phyloP scores from a whole-genome alignment of 2,329 filamentous ascomycete genomes.

The Chaetomium sp. region DNA sequence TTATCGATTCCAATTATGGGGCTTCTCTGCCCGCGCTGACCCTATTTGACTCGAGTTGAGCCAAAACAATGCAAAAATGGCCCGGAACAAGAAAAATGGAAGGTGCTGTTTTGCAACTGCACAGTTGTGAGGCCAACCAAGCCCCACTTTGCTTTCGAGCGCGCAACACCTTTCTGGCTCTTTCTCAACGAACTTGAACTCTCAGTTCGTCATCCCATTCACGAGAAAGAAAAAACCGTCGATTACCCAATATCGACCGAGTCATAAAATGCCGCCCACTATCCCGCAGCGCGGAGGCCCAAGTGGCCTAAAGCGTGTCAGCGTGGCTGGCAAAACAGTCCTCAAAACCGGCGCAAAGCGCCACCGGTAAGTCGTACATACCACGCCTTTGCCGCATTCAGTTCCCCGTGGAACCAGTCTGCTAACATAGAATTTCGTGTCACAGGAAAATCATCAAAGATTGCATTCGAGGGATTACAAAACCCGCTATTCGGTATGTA shows the following conservation, averaged over 20 bases:
- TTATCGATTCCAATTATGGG: background rate
- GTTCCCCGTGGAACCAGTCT: background rate
- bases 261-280: constrained; percentile 36
- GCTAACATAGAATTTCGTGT: constrained; percentile 9
- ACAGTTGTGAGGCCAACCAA: background rate
- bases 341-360: constrained; percentile 31
- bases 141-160: constrained; percentile 1
- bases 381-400: background rate
- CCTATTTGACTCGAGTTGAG: background rate
- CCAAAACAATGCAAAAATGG: background rate
- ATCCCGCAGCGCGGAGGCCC: constrained; percentile 40
- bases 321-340: constrained; percentile 26
- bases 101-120: background rate
- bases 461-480: constrained; percentile 54
- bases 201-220: background rate
- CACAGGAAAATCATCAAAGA: constrained; percentile 53
- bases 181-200: background rate
- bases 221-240: background rate
- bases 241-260: background rate
- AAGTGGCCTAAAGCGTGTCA: constrained; percentile 12
- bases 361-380: constrained; percentile 34
- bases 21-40: background rate
- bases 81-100: background rate
- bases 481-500: constrained; percentile 35
- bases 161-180: background rate